A percentile compares a stretch with the other conserved stretches of the same genome.
These are phyloP conservation scores for Fusarium sp. DNA, from an alignment of 2,329 filamentous ascomycete genomes.

Conservation along the genomic window DNA sequence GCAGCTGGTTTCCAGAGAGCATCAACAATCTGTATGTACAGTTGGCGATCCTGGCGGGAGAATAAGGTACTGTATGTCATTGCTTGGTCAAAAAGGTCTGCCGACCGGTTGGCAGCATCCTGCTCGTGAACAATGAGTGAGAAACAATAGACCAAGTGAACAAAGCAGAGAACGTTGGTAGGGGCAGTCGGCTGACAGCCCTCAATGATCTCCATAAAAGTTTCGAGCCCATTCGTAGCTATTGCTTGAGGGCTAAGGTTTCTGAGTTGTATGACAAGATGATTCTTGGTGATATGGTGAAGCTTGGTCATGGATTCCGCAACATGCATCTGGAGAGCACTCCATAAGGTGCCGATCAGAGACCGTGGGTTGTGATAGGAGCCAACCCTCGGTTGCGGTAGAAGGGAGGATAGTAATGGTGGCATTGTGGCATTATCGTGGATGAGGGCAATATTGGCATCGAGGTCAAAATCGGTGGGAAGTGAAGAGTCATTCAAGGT, in stretches of 20 bases:
- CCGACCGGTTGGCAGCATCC: slow-evolving; percentile 50
- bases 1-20: slow-evolving; percentile 61
- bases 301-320: slow-evolving; percentile 58
- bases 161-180: slow-evolving; percentile 60
- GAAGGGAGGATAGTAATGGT: slow-evolving; percentile 16
- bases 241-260: slow-evolving; percentile 54
- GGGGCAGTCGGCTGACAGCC: slow-evolving; percentile 53
- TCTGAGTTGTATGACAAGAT: slow-evolving; percentile 55
- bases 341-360: slow-evolving; percentile 58
- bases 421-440: slow-evolving; percentile 44
- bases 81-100: slow-evolving; percentile 59
- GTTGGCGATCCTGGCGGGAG: slow-evolving; percentile 48
- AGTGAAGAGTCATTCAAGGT: slow-evolving; percentile 50
- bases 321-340: slow-evolving; percentile 59
- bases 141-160: slow-evolving; percentile 64
- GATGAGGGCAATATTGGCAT: slow-evolving; percentile 52
- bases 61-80: slow-evolving; percentile 57
- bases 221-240: slow-evolving; percentile 54
- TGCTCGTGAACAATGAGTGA: slow-evolving; percentile 59
- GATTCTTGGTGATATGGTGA: slow-evolving; percentile 52
- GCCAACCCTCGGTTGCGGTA: slow-evolving; percentile 40
- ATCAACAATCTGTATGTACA: slow-evolving; percentile 58
- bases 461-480: slow-evolving; percentile 49
- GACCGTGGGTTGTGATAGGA: slow-evolving; percentile 43
- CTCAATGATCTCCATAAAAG: slow-evolving; percentile 54